phyloP scores from a whole-genome alignment of 176 grass and related monocot genomes.

The Zea mays region DNA sequence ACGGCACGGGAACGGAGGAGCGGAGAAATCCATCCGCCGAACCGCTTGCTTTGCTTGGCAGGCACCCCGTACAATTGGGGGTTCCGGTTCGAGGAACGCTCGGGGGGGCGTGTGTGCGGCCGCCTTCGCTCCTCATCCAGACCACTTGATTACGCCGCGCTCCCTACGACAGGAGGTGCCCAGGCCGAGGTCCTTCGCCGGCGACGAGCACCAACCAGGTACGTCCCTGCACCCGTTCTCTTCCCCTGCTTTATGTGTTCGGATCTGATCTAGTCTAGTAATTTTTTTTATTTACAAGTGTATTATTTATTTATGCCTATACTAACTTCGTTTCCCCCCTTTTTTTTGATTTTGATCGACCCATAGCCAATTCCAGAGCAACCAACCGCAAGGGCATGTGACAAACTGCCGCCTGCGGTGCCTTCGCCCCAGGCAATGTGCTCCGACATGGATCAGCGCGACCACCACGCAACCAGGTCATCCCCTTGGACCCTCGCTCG shows the following conservation, averaged over 20 bases:
- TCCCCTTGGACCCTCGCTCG: neutral
- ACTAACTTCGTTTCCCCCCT: neutral
- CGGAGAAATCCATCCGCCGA: neutral
- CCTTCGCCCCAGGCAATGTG: conserved; percentile 35
- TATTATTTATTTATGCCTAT: neutral
- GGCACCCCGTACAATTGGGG: neutral
- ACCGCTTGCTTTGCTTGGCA: neutral
- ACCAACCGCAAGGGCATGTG: conserved; percentile 29
- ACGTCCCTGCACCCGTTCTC: neutral
- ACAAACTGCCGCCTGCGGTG: conserved; percentile 11
- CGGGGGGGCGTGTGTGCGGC: too few relatives aligned
- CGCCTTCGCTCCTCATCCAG: neutral
- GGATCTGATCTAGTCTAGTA: neutral
- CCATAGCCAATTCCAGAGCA: neutral
- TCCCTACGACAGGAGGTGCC: neutral
- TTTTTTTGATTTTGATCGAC: neutral
- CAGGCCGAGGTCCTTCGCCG: neutral
- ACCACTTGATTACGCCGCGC: neutral
- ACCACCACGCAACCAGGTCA: conserved; percentile 36
- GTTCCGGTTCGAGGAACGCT: neutral
- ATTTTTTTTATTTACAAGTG: neutral
- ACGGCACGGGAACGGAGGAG: neutral
- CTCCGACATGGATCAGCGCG: conserved; percentile 38
- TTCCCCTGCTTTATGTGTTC: neutral
- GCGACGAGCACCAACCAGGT: neutral